phyloP scores from a whole-genome alignment of 2,329 filamentous ascomycete genomes.

The Westerdykella ornata region DNA sequence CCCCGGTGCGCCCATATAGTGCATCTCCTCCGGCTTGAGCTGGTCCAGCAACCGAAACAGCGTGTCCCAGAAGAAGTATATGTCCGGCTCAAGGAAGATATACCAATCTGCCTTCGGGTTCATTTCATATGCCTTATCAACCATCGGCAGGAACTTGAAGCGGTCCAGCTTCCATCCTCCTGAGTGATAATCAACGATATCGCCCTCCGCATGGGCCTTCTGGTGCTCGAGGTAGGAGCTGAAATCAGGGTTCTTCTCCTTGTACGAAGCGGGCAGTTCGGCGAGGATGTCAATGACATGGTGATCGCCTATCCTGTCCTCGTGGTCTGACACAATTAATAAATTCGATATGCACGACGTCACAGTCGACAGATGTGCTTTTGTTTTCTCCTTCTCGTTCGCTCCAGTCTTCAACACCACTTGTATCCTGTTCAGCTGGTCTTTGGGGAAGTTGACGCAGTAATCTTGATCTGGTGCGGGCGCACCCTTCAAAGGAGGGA shows the following conservation, averaged over 20 bases:
- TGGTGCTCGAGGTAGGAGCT: slow-evolving; percentile 45
- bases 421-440: slow-evolving; percentile 40
- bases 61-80: slow-evolving; percentile 37
- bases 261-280: slow-evolving; percentile 42
- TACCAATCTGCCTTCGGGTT: slow-evolving; percentile 36
- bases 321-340: slow-evolving; percentile 54
- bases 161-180: slow-evolving; percentile 52
- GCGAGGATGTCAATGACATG: slow-evolving; percentile 46
- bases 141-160: slow-evolving; percentile 54
- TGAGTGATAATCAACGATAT: slow-evolving; percentile 42
- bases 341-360: slow-evolving; percentile 51
- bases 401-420: slow-evolving; percentile 47
- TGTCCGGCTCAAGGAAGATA: slow-evolving; percentile 36
- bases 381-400: slow-evolving; percentile 39
- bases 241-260: slow-evolving; percentile 46
- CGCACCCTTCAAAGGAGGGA: slow-evolving; percentile 27
- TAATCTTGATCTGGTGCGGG: slow-evolving; percentile 28
- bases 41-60: slow-evolving; percentile 39
- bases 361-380: slow-evolving; percentile 47
- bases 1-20: slow-evolving; percentile 39
- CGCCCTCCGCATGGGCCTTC: slow-evolving; percentile 33
- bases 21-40: slow-evolving; percentile 31
- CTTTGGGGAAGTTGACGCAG: slow-evolving; percentile 37
- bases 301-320: slow-evolving; percentile 47
- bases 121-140: slow-evolving; percentile 44